These are phyloP conservation scores for Ophiostoma piceae DNA, from an alignment of 2,329 filamentous ascomycete genomes.

Conservation along the genomic window DNA sequence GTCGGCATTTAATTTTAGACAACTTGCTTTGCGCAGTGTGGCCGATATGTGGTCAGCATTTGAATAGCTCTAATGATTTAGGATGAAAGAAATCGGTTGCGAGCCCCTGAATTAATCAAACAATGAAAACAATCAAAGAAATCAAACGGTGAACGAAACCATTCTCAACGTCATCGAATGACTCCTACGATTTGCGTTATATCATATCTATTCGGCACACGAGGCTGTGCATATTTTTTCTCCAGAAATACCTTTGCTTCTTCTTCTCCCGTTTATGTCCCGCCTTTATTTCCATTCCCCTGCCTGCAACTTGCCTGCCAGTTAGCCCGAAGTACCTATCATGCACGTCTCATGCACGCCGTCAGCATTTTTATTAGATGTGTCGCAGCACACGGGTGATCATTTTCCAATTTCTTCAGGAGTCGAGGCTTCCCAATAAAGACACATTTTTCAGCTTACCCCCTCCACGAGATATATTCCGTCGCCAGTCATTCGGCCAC, in stretches of 20 bases:
- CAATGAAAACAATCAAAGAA: neutral
- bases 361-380: neutral
- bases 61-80: neutral
- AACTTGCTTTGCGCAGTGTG: too few relatives aligned
- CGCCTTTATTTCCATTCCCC: neutral
- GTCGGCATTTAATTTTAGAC: too few relatives aligned
- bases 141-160: neutral
- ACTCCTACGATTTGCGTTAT: neutral
- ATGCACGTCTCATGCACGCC: neutral
- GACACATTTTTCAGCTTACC: neutral
- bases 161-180: neutral
- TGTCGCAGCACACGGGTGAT: neutral
- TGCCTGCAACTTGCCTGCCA: neutral
- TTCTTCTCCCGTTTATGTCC: neutral
- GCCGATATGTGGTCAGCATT: too few relatives aligned
- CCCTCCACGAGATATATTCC: neutral
- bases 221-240: neutral
- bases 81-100: neutral
- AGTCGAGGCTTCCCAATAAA: neutral
- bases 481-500: neutral
- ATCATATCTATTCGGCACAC: neutral
- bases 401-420: neutral
- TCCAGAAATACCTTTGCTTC: neutral
- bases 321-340: neutral
- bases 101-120: neutral